phyloP scores from a whole-genome alignment of 306 rosid species.

The Cicer judaicum region DNA sequence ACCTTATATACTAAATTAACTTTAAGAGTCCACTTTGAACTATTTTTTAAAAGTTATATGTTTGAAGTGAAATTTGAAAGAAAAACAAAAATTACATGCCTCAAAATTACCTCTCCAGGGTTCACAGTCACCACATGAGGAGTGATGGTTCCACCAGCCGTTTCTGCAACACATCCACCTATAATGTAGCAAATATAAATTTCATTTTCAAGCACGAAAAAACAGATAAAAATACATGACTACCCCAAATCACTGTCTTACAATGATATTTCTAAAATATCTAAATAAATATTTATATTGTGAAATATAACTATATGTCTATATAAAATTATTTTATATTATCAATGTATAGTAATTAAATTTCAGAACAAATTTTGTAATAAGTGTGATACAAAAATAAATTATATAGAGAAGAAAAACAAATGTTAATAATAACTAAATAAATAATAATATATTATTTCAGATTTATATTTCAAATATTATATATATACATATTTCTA shows the following conservation, averaged over 20 bases:
- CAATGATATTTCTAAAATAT: too few relatives aligned
- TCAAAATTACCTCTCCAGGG: conserved; percentile 57
- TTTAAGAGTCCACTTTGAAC: too few relatives aligned
- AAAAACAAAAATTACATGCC: too few relatives aligned
- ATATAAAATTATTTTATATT: background rate
- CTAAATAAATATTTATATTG: background rate
- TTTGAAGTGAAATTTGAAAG: too few relatives aligned
- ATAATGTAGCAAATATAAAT: background rate
- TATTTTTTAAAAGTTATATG: too few relatives aligned
- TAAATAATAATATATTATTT: background rate
- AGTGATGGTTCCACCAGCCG: conserved; percentile 55
- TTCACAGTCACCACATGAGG: conserved; percentile 52
- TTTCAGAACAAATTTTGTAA: background rate
- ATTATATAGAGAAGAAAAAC: background rate
- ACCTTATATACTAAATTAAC: too few relatives aligned
- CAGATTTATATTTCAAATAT: background rate
- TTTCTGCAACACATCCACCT: conserved; percentile 56
- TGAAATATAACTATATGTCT: background rate
- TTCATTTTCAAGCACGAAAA: conserved; percentile 26
- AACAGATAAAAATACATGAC: background rate
- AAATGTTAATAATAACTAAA: background rate
- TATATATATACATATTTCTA: too few relatives aligned
- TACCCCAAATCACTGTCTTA: too few relatives aligned
- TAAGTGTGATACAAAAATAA: background rate
- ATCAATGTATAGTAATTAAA: background rate